Evolutionary conservation across 2,329 filamentous ascomycete species (phyloP).

Genomic region (Aplosporella prunicola): DNA sequence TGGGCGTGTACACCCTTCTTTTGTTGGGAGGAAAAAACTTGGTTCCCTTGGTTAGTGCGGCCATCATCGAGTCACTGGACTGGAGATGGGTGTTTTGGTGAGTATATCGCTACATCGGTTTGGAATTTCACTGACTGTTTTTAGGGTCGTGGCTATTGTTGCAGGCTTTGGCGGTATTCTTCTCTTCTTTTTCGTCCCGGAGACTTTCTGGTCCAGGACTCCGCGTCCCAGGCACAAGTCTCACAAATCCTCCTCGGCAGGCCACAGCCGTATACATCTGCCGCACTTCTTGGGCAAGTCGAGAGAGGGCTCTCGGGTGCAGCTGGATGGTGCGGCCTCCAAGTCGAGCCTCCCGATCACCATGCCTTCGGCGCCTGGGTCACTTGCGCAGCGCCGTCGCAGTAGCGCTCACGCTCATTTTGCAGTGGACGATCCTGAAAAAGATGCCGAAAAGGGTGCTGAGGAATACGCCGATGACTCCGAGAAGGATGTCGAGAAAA

Average conservation of each 20-base stretch:
- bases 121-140: not conserved
- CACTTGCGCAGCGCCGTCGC: no score
- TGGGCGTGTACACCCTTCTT: constrained; percentile 86
- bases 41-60: constrained; percentile 77
- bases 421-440: not conserved
- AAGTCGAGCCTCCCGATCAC: constrained; percentile 8
- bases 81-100: constrained; percentile 93
- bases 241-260: constrained; percentile 2
- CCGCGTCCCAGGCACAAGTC: constrained; percentile 42
- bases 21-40: constrained; percentile 87
- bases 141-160: constrained; percentile 71
- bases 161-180: constrained; percentile 61
- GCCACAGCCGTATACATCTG: constrained; percentile 10
- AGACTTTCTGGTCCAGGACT: constrained; percentile 90
- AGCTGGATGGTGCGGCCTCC: constrained; percentile 1
- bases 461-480: constrained; percentile 16
- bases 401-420: no score
- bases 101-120: constrained; percentile 18
- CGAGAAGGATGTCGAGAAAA: constrained; percentile 43
- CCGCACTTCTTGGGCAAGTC: constrained; percentile 12
- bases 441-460: constrained; percentile 44
- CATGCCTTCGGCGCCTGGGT: constrained; percentile 10
- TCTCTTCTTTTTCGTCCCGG: constrained; percentile 83
- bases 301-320: not conserved
- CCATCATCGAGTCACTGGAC: constrained; percentile 62